Percentiles rank a stretch among this genome's conserved stretches.
These are phyloP conservation scores for Aspergillus leporis DNA, from an alignment of 495 filamentous ascomycete species.

Conservation along the genomic window DNA sequence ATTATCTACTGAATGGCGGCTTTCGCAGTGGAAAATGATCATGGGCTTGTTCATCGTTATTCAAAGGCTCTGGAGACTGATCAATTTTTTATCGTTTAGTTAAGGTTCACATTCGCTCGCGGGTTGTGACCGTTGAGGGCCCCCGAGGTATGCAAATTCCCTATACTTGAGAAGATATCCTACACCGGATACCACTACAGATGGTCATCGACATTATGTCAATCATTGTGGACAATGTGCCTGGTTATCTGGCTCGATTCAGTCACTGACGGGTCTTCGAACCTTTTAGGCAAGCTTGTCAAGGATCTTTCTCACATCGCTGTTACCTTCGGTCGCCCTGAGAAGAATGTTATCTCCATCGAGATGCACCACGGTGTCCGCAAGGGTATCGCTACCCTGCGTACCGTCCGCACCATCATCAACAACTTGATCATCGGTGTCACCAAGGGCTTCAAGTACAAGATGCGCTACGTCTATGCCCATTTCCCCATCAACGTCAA, in stretches of 20 bases:
- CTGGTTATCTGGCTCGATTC: not conserved
- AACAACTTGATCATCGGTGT: constrained; percentile 98
- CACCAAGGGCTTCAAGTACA: constrained; percentile 99
- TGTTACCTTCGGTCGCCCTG: constrained; percentile 87
- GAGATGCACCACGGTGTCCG: constrained; percentile 96
- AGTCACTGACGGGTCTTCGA: constrained; percentile 18
- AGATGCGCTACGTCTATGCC: constrained; percentile 99
- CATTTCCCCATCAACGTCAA: constrained; percentile 99
- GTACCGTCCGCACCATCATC: constrained; percentile 95
- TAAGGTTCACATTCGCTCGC: constrained; percentile 93
- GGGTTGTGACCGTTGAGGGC: constrained; percentile 93
- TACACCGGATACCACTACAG: constrained; percentile 2
- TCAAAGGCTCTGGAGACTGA: constrained; percentile 25
- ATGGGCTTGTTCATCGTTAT: constrained; percentile 9
- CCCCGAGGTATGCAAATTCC: constrained; percentile 65
- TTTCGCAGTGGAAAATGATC: not conserved
- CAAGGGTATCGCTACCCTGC: constrained; percentile 96
- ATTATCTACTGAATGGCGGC: constrained; percentile 1
- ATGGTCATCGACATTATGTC: not conserved
- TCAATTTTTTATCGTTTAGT: constrained; percentile 57
- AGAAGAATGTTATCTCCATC: constrained; percentile 83
- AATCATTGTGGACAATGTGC: not conserved
- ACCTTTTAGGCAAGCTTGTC: constrained; percentile 72
- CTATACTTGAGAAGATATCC: not conserved
- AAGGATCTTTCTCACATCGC: constrained; percentile 96